These are phyloP conservation scores for Aureobasidium leucospermi DNA, from an alignment of 2,329 filamentous ascomycete species.

Conservation along the genomic window DNA sequence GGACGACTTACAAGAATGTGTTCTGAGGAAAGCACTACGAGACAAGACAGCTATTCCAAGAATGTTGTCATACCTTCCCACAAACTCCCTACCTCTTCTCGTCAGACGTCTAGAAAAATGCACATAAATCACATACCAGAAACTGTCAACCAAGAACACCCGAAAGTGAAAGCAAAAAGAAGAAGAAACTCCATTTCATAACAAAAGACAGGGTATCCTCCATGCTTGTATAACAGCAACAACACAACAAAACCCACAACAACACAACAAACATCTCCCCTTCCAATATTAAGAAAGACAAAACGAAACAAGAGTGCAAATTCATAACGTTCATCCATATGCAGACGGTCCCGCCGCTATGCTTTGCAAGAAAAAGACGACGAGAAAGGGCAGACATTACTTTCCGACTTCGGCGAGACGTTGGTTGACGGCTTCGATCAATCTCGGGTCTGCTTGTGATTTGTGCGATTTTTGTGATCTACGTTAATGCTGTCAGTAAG, in stretches of 20 bases:
- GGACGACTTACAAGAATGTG: too few species aligned
- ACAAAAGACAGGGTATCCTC: not conserved
- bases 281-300: not conserved
- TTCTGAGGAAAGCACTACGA: too few species aligned
- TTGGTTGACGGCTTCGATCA: not conserved
- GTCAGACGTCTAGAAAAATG: not conserved
- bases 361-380: not conserved
- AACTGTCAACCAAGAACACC: not conserved
- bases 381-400: not conserved
- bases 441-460: not conserved
- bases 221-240: not conserved
- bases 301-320: not conserved
- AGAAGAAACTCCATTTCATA: not conserved
- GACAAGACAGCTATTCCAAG: too few species aligned
- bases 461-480: not conserved
- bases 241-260: not conserved
- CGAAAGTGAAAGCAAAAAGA: not conserved
- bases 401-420: slow-evolving; percentile 2
- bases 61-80: too few species aligned
- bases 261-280: not conserved
- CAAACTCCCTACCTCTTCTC: too few species aligned
- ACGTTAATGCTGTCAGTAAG: not conserved
- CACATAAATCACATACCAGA: not conserved
- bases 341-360: not conserved
- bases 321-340: not conserved